Percentiles rank a stretch among this genome's conserved stretches.
Evolutionary conservation across 2,329 filamentous ascomycete genomes (phyloP).

Genomic region (Ophiostoma fasciatum): DNA sequence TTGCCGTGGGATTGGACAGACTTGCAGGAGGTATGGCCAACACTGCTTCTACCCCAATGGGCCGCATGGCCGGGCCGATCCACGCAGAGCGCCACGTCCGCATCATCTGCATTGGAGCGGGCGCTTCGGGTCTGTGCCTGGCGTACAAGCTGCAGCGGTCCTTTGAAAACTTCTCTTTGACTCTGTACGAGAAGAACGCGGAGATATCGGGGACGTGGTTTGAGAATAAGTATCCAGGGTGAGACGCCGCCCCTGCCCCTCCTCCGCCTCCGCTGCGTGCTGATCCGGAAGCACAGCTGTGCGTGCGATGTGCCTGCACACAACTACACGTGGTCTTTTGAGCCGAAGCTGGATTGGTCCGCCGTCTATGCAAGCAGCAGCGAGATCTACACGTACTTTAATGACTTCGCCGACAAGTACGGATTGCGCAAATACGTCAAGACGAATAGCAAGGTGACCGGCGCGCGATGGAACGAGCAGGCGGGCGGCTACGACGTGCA

Average conservation of each 20-base stretch:
- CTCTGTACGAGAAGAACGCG: slow-evolving; percentile 51
- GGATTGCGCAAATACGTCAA: neutral
- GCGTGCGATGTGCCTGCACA: slow-evolving; percentile 34
- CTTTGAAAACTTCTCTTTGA: slow-evolving; percentile 33
- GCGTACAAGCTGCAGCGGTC: slow-evolving; percentile 8
- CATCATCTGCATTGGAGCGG: slow-evolving; percentile 18
- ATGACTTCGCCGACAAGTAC: neutral
- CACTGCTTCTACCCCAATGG: no score
- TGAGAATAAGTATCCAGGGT: slow-evolving; percentile 22
- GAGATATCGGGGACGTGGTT: slow-evolving; percentile 34
- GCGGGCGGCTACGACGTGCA: neutral
- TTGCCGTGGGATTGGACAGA: no score
- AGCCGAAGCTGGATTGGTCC: neutral
- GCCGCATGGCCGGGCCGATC: neutral
- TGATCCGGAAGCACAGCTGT: slow-evolving; percentile 20
- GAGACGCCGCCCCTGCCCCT: no score
- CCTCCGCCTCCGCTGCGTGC: no score
- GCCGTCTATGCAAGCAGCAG: neutral
- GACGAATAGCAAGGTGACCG: neutral
- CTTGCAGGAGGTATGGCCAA: no score
- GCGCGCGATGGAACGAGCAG: neutral
- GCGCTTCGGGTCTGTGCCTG: slow-evolving; percentile 2
- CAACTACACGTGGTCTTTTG: slow-evolving; percentile 25
- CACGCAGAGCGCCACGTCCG: slow-evolving; percentile 6
- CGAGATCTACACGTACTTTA: neutral